Conservation (phyloP, 306 rosid species). For the Pyrus pyrifolia region DNA sequence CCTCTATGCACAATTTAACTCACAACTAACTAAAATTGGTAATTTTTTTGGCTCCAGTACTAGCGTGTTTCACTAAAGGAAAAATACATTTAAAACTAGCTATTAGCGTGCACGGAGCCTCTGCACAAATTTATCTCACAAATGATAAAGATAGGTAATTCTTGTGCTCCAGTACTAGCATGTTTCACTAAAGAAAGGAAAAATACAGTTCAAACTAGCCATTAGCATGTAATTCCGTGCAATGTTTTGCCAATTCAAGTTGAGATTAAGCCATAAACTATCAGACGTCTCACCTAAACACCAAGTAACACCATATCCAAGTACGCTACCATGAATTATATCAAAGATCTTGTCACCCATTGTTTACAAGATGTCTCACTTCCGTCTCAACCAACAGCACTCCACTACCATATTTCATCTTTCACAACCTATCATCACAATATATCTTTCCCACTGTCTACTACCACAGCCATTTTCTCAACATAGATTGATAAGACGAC, state of each 20-base stretch:
- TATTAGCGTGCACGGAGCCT: neutral
- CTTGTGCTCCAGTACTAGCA: neutral
- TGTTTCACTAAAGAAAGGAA: neutral
- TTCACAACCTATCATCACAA: neutral
- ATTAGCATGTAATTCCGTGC: neutral
- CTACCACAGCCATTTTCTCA: neutral
- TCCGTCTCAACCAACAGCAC: neutral
- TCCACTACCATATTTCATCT: neutral
- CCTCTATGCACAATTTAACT: neutral
- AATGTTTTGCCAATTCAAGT: neutral
- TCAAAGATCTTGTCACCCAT: neutral
- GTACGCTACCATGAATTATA: neutral
- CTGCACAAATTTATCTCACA: neutral
- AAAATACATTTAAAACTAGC: neutral
- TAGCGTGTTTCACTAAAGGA: neutral
- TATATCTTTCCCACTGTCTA: neutral
- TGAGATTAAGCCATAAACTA: neutral
- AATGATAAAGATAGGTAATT: neutral
- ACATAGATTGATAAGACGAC: neutral
- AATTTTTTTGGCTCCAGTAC: neutral
- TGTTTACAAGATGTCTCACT: neutral
- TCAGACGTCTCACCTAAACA: neutral
- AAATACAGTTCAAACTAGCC: neutral
- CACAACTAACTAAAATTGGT: neutral
- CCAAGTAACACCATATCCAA: neutral